Percentiles rank a stretch among this genome's conserved stretches.
Conservation (phyloP, 2,329 filamentous ascomycete genomes). For the Penicillium nordicum region DNA sequence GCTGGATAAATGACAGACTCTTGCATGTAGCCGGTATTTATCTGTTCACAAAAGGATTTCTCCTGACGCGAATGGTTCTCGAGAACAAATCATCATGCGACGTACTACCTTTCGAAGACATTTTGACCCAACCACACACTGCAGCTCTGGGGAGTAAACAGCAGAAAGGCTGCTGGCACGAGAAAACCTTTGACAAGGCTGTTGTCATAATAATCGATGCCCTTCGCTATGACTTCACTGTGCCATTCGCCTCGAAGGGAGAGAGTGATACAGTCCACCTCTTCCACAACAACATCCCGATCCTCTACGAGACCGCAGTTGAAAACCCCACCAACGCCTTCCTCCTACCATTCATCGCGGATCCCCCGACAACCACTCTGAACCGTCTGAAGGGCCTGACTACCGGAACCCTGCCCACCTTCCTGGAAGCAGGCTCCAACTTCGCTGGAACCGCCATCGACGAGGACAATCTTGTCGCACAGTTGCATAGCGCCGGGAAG, state of each 20-base stretch:
- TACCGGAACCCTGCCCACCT: conserved; percentile 90
- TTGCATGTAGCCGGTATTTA: conserved; percentile 79
- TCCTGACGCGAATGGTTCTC: conserved; percentile 79
- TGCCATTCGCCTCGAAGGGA: conserved; percentile 62
- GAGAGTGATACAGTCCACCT: conserved; percentile 51
- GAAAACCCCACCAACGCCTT: conserved; percentile 77
- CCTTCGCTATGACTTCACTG: conserved; percentile 92
- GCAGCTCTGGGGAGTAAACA: conserved; percentile 23
- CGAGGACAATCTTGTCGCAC: conserved; percentile 75
- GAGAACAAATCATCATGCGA: conserved; percentile 71
- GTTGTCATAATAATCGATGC: conserved; percentile 90
- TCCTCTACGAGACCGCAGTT: conserved; percentile 78
- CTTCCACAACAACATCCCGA: conserved; percentile 84
- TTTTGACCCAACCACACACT: conserved; percentile 18
- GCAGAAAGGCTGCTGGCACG: conserved; percentile 85
- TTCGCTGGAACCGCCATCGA: conserved; percentile 95
- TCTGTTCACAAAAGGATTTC: conserved; percentile 92
- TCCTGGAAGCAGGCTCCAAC: conserved; percentile 89
- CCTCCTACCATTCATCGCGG: conserved; percentile 90
- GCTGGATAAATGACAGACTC: conserved; percentile 41
- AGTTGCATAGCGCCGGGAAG: conserved; percentile 63
- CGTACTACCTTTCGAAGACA: conserved; percentile 61
- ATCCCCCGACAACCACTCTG: conserved; percentile 89
- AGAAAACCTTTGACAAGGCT: conserved; percentile 87
- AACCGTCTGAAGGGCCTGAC: conserved; percentile 91